Conservation (phyloP, 208 protist species). For the Acanthamoeba lenticulata region DNA sequence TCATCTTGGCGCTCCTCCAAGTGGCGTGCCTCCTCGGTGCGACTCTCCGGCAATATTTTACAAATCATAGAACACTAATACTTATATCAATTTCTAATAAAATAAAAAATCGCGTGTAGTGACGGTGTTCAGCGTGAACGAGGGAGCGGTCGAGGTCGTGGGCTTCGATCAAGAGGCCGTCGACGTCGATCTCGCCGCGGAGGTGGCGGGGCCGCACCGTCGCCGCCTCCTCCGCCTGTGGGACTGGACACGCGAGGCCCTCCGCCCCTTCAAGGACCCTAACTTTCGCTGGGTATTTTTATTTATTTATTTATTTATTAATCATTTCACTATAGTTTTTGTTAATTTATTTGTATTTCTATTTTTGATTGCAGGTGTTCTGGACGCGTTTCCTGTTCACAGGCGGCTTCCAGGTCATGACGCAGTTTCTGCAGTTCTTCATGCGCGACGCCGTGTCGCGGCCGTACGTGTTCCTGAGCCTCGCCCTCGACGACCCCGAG, state of each 20-base stretch:
- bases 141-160: background rate
- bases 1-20: background rate
- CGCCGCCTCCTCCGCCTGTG: background rate
- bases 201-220: background rate
- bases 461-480: background rate
- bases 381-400: constrained; percentile 24
- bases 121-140: background rate
- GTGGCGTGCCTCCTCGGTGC: background rate
- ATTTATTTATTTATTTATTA: background rate
- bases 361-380: background rate
- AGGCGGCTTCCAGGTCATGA: background rate
- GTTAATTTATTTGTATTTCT: background rate
- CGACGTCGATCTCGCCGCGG: background rate
- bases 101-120: background rate
- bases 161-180: background rate
- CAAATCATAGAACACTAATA: no score
- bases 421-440: constrained; percentile 29
- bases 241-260: background rate
- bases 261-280: background rate
- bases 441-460: background rate
- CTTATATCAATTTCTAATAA: no score
- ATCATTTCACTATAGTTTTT: background rate
- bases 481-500: background rate
- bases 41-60: background rate
- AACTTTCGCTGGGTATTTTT: background rate